Percentiles rank a stretch among this genome's conserved stretches.
Conservation (phyloP, 148 eudicot species). For the Persicaria tinctoria region DNA sequence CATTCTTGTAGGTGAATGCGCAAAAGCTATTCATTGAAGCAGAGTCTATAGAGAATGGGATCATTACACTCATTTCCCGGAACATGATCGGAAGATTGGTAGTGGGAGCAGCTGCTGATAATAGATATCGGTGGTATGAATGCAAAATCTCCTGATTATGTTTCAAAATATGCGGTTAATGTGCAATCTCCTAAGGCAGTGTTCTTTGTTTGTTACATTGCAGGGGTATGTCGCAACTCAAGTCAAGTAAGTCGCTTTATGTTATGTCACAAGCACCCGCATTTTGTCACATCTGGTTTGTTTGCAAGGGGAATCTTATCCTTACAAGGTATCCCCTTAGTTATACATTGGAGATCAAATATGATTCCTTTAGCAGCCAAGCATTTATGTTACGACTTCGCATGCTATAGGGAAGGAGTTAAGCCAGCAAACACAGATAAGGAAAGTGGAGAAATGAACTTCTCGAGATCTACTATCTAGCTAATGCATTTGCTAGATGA, state of each 20-base stretch:
- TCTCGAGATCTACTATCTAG: not conserved
- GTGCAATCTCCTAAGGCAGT: not conserved
- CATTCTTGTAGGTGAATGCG: constrained; percentile 34
- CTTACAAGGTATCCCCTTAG: constrained; percentile 49
- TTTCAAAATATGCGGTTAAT: too few relatives aligned
- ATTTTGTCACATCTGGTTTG: constrained; percentile 72
- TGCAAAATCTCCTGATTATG: too few relatives aligned
- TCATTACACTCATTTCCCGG: constrained; percentile 54
- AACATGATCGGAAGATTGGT: constrained; percentile 62
- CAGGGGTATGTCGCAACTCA: constrained; percentile 74
- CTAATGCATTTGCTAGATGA: not conserved
- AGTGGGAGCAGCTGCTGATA: constrained; percentile 82
- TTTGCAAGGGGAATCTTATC: constrained; percentile 64
- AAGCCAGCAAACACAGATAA: constrained; percentile 22
- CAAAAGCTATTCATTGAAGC: constrained; percentile 39
- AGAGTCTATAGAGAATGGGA: constrained; percentile 69
- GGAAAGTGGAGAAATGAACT: constrained; percentile 21
- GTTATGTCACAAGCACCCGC: constrained; percentile 55
- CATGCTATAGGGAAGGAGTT: constrained; percentile 7
- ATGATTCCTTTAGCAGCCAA: not conserved
- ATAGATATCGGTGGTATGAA: not conserved
- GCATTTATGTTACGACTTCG: not conserved
- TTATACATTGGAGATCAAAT: not conserved
- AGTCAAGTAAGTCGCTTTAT: constrained; percentile 71
- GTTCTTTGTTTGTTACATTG: constrained; percentile 9